Conservation (phyloP, 1,284 basidiomycete species). For the Ustilago cynodontis region DNA sequence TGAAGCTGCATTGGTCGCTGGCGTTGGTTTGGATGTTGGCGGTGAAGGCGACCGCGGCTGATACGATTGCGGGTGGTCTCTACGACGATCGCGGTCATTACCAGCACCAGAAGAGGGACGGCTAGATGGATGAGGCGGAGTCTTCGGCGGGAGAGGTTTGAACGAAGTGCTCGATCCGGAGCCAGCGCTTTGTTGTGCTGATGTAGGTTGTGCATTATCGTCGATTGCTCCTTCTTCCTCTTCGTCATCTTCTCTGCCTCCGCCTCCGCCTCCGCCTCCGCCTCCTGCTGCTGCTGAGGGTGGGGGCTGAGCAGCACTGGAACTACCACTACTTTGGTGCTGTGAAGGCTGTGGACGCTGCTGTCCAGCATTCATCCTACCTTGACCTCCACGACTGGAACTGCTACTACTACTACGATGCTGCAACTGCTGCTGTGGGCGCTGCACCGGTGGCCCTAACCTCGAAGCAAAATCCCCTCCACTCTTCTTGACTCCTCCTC, state of each 20-base stretch:
- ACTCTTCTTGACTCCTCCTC: too few species aligned
- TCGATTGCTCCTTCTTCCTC: constrained; percentile 52
- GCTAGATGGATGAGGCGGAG: constrained; percentile 18
- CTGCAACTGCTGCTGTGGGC: neutral
- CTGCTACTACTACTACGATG: neutral
- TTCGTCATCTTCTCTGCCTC: constrained; percentile 30
- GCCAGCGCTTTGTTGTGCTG: neutral
- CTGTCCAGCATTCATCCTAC: neutral
- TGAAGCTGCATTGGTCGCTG: neutral
- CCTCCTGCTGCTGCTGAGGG: neutral
- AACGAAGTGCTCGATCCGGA: neutral
- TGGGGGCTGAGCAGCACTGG: neutral
- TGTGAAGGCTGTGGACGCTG: neutral
- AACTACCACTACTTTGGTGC: neutral
- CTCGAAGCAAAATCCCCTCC: neutral
- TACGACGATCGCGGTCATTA: constrained; percentile 18
- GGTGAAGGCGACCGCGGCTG: constrained; percentile 29
- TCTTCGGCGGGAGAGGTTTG: constrained; percentile 30
- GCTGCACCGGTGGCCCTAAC: neutral
- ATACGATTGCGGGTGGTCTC: constrained; percentile 7
- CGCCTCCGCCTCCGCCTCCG: too few species aligned
- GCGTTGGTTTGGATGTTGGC: too few species aligned
- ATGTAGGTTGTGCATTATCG: constrained; percentile 8
- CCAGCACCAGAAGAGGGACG: neutral
- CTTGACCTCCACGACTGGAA: neutral